These are phyloP conservation scores for Chenopodium berlandieri DNA, from an alignment of 148 eudicot genomes.

Conservation along the genomic window DNA sequence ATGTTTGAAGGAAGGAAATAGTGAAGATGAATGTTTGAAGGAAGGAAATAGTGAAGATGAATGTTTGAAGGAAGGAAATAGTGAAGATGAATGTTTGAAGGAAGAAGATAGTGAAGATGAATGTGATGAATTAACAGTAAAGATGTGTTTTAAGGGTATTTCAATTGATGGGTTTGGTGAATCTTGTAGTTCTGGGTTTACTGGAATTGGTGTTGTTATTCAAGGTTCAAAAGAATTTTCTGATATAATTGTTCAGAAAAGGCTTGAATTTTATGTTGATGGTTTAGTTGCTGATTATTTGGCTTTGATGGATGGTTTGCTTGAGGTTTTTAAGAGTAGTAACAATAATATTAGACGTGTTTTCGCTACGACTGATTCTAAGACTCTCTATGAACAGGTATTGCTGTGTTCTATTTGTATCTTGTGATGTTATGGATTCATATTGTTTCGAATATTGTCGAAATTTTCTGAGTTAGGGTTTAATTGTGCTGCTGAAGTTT, in stretches of 20 bases:
- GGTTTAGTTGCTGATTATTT: conserved; percentile 67
- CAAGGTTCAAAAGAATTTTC: conserved; percentile 36
- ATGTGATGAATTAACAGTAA: conserved; percentile 44
- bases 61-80: too few relatives aligned
- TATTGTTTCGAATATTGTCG: neutral
- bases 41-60: conserved; percentile 17
- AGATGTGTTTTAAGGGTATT: conserved; percentile 67
- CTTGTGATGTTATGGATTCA: neutral
- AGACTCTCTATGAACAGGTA: conserved; percentile 64
- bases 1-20: neutral
- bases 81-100: too few relatives aligned
- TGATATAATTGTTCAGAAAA: conserved; percentile 63
- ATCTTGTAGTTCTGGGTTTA: conserved; percentile 41
- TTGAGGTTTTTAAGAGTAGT: conserved; percentile 42
- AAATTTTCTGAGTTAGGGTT: neutral
- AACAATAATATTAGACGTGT: conserved; percentile 38
- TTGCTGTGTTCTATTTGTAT: neutral
- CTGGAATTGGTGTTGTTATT: conserved; percentile 81
- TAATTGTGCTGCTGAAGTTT: neutral
- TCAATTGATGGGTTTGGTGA: conserved; percentile 52
- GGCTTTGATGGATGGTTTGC: conserved; percentile 70
- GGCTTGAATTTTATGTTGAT: conserved; percentile 73
- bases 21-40: too few relatives aligned
- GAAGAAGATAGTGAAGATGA: conserved; percentile 3
- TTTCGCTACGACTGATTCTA: conserved; percentile 59